Conservation (phyloP, 345 rosid species). For the Barbarea vulgaris region DNA sequence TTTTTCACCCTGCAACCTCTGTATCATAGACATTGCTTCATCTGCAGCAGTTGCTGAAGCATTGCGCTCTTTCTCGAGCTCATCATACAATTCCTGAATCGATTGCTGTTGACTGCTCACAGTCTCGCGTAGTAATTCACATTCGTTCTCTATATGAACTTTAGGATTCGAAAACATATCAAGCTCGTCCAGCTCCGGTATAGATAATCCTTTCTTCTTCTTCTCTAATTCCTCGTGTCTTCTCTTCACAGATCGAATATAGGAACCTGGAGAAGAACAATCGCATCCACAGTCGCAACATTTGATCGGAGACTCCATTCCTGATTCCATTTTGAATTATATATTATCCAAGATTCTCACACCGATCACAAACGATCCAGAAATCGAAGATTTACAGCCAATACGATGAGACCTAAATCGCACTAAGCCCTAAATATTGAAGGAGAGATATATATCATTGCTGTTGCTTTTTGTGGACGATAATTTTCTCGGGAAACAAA, state of each 20-base stretch:
- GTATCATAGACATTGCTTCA: slow-evolving; percentile 88
- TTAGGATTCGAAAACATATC: slow-evolving; percentile 52
- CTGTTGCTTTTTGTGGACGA: not conserved
- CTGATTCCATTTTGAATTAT: slow-evolving; percentile 56
- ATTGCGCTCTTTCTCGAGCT: slow-evolving; percentile 85
- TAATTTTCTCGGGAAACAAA: slow-evolving; percentile 17
- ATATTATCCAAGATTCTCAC: slow-evolving; percentile 14
- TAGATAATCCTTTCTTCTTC: slow-evolving; percentile 43
- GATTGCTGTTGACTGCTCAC: slow-evolving; percentile 71
- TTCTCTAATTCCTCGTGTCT: slow-evolving; percentile 65
- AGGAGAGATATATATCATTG: not conserved
- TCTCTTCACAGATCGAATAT: slow-evolving; percentile 71
- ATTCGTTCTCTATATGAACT: slow-evolving; percentile 81
- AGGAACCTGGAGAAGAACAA: slow-evolving; percentile 52
- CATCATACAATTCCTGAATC: slow-evolving; percentile 72
- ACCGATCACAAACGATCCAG: not conserved
- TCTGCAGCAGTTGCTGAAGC: slow-evolving; percentile 78
- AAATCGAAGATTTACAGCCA: too few relatives aligned
- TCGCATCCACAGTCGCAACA: slow-evolving; percentile 70
- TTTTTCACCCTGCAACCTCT: slow-evolving; percentile 79
- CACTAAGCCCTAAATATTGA: slow-evolving; percentile 1
- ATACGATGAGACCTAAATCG: too few relatives aligned
- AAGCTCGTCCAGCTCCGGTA: slow-evolving; percentile 50
- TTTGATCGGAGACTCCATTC: slow-evolving; percentile 46
- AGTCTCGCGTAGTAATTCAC: slow-evolving; percentile 70